Percentiles rank a stretch among this genome's conserved stretches.
phyloP scores from a whole-genome alignment of 106 monocot genomes.

The Acorus calamus region DNA sequence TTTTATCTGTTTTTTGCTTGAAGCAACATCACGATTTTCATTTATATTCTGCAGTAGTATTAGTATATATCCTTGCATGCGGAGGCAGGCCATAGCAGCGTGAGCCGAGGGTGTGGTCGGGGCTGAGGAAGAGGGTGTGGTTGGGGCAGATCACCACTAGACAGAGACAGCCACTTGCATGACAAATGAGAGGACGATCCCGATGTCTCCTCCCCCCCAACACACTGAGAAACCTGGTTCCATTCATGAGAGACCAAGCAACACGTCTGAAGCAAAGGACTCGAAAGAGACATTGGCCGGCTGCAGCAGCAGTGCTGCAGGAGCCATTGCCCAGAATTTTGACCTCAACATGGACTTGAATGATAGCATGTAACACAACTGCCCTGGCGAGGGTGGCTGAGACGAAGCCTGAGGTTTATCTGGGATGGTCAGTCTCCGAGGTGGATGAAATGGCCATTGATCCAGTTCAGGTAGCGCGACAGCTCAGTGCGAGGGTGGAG shows the following conservation, averaged over 20 bases:
- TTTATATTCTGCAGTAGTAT: not conserved
- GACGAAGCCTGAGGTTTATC: conserved; percentile 27
- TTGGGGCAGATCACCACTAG: conserved; percentile 11
- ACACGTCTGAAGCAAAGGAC: conserved; percentile 3
- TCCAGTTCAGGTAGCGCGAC: conserved; percentile 25
- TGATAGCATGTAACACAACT: not conserved
- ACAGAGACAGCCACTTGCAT: conserved; percentile 3
- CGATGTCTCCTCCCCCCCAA: conserved; percentile 16
- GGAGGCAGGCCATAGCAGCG: conserved; percentile 5
- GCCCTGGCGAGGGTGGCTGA: not conserved
- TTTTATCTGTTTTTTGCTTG: too few relatives aligned
- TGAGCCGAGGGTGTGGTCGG: conserved; percentile 25
- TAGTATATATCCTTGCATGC: conserved; percentile 8
- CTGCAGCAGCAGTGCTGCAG: not conserved
- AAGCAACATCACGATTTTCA: not conserved
- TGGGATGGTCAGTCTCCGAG: conserved; percentile 25
- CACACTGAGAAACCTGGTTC: conserved; percentile 1
- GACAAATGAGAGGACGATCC: conserved; percentile 34
- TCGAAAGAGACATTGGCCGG: conserved; percentile 3
- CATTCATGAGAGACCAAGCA: too few relatives aligned
- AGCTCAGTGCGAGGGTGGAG: conserved; percentile 14
- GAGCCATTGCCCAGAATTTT: conserved; percentile 20
- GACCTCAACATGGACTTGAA: conserved; percentile 46
- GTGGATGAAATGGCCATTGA: conserved; percentile 35
- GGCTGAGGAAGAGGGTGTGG: conserved; percentile 27